phyloP scores from a whole-genome alignment of 768 basidiomycete genomes.

The Leccinellum albellum region DNA sequence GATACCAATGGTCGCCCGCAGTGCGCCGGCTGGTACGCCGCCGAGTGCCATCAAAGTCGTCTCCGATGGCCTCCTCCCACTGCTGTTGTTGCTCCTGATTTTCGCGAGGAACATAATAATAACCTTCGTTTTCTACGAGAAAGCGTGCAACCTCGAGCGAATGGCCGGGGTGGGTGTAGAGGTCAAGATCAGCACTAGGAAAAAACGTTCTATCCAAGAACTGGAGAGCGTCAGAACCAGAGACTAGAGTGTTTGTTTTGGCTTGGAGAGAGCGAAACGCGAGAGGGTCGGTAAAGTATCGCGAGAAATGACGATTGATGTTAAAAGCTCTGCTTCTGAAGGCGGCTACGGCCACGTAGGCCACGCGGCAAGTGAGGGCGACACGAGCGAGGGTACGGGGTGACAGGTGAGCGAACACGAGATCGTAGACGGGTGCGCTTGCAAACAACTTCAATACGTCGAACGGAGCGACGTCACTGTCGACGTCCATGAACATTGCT shows the following conservation, averaged over 20 bases:
- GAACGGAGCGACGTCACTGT: neutral
- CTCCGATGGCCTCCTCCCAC: slow-evolving; percentile 10
- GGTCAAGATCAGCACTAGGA: slow-evolving; percentile 47
- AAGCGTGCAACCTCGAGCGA: slow-evolving; percentile 34
- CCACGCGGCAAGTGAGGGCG: slow-evolving; percentile 20
- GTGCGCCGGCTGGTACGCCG: neutral
- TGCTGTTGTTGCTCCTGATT: slow-evolving; percentile 17
- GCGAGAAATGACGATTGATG: slow-evolving; percentile 34
- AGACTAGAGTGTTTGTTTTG: slow-evolving; percentile 43
- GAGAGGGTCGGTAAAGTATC: slow-evolving; percentile 36
- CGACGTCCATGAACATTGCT: neutral
- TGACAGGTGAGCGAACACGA: slow-evolving; percentile 17
- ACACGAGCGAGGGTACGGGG: slow-evolving; percentile 25
- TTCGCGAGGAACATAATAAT: slow-evolving; percentile 23
- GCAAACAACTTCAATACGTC: slow-evolving; percentile 5
- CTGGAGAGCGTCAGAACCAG: slow-evolving; percentile 52
- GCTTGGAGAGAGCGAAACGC: slow-evolving; percentile 44
- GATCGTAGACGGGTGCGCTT: slow-evolving; percentile 21
- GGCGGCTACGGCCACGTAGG: slow-evolving; percentile 9
- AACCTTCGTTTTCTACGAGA: slow-evolving; percentile 31
- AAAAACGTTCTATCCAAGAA: slow-evolving; percentile 46
- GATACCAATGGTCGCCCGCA: neutral
- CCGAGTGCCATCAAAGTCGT: slow-evolving; percentile 18
- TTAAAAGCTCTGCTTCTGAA: slow-evolving; percentile 32
- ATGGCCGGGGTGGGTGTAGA: slow-evolving; percentile 39